Evolutionary conservation across 345 rosid species (phyloP).

Genomic region (Iberis pinnata): DNA sequence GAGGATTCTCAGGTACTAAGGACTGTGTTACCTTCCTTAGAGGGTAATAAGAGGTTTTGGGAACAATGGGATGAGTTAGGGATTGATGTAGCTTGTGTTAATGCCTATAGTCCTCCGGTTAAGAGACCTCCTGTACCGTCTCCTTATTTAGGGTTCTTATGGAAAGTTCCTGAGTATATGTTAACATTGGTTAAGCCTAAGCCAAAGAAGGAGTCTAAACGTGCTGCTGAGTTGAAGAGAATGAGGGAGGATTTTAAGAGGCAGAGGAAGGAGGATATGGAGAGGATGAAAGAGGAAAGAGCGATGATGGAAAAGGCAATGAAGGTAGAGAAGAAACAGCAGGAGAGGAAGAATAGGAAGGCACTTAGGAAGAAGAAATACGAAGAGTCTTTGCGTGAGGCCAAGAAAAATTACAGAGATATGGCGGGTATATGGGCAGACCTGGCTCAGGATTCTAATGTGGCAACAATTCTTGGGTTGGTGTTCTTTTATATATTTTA

Average conservation of each 20-base stretch:
- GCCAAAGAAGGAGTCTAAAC: slow-evolving; percentile 70
- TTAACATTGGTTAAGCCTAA: slow-evolving; percentile 45
- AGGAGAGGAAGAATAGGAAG: slow-evolving; percentile 48
- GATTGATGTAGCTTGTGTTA: slow-evolving; percentile 58
- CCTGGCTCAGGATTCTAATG: slow-evolving; percentile 59
- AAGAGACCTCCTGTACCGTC: slow-evolving; percentile 65
- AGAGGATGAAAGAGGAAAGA: slow-evolving; percentile 49
- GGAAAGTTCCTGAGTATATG: slow-evolving; percentile 60
- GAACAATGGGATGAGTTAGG: slow-evolving; percentile 65
- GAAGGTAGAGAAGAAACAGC: slow-evolving; percentile 53
- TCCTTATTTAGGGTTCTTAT: slow-evolving; percentile 69
- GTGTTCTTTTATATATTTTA: slow-evolving; percentile 76
- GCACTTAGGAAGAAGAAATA: slow-evolving; percentile 50
- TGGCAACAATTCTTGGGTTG: slow-evolving; percentile 58
- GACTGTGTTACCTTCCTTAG: slow-evolving; percentile 68
- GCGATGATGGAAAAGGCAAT: slow-evolving; percentile 61
- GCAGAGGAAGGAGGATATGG: slow-evolving; percentile 51
- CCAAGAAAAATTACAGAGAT: slow-evolving; percentile 40
- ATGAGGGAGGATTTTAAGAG: slow-evolving; percentile 60
- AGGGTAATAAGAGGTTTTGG: slow-evolving; percentile 74
- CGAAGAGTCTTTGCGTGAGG: slow-evolving; percentile 59
- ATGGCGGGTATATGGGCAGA: slow-evolving; percentile 59
- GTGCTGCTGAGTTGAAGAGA: slow-evolving; percentile 55
- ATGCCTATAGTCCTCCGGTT: slow-evolving; percentile 71
- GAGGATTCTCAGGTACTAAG: slow-evolving; percentile 75